Percentiles rank a stretch among this genome's conserved stretches.
Evolutionary conservation across 352 stramenopile genomes (phyloP).

Genomic region (Phytophthora lateralis): DNA sequence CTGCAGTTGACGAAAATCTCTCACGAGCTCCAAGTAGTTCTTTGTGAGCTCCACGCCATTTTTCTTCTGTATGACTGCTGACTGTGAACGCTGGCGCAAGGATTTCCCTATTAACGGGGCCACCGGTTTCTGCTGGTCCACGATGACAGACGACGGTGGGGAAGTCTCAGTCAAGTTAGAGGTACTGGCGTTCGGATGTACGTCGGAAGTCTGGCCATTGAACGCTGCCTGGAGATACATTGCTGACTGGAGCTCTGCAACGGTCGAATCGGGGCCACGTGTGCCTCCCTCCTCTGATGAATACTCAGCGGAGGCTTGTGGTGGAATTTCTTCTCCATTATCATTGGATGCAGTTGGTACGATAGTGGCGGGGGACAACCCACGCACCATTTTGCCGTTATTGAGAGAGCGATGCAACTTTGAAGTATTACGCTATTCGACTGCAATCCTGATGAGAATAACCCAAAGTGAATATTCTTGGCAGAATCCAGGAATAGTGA

Average conservation of each 20-base stretch:
- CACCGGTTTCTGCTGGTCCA: not conserved
- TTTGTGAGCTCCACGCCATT: conserved; percentile 37
- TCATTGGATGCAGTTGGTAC: conserved; percentile 28
- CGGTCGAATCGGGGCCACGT: not conserved
- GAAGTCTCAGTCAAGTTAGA: not conserved
- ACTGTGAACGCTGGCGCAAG: conserved; percentile 23
- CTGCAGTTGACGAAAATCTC: conserved; percentile 54
- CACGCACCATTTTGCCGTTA: conserved; percentile 21
- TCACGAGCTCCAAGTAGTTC: conserved; percentile 62
- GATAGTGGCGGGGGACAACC: conserved; percentile 15
- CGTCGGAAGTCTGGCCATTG: not conserved
- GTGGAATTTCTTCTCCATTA: not conserved
- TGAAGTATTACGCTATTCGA: not conserved
- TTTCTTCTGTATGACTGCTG: conserved; percentile 21
- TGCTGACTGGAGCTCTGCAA: conserved; percentile 3
- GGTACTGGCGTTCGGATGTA: not conserved
- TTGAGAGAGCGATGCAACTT: not conserved
- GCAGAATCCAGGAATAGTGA: conserved; percentile 6
- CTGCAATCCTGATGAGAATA: not conserved
- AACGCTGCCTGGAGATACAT: conserved; percentile 25
- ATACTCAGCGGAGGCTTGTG: conserved; percentile 2
- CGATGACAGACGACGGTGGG: not conserved
- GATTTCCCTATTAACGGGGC: conserved; percentile 12
- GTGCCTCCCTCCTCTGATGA: conserved; percentile 12
- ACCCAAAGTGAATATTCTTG: not conserved